Evolutionary conservation across 805 yeast species (phyloP), one percentile per base, ranked within the genome.

Genomic region (Ogataea paraovalis): DNA sequence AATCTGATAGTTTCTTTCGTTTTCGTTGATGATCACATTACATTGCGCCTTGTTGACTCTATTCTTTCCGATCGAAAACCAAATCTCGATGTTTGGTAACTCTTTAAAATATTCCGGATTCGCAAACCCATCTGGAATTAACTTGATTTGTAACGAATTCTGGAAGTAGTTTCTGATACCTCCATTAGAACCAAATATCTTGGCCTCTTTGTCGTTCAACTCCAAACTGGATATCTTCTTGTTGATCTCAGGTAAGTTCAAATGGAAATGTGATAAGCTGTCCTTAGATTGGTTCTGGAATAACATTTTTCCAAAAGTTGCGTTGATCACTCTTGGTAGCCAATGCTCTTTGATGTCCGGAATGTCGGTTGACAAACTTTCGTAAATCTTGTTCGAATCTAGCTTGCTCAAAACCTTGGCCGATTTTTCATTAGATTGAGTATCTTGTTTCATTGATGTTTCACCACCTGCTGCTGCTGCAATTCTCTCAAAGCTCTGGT

Each of bases 51-150:
- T 37, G 34, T 54, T 55, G 14, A 62, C 44, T 16, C 47, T 45
- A 20, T 53, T 50, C 16, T 56, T 57, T n/a, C 44, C 41, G 6
- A 65, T 45, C 27, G 57, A 59, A 44, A 68, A 56, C 58, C 67
- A 59, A 8, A 68, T 45, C 44, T 68, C 71, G 38, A 66, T 47
- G 39, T 59, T 57, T 12, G 71, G 71, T 33, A 55, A 54, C 3
- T 47, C 44, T 16, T 55, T 45, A 19, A 60, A 57, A 36, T 58
- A 50, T 3, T 53, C 52, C 27, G 57, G 47, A n/a, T 54, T 46
- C 19, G 47, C 46, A 42, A 56, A 65, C 3, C 62, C 66, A 52
- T 68, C 65, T 1, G 72, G 70, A 16, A 62, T 49, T 39, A 68
- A 49, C 42, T 61, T 64, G 27, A 68, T 47, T 25, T 64, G 62